Evolutionary conservation across 805 yeast species (phyloP).

Genomic region (Kluyveromyces aestuarii): DNA sequence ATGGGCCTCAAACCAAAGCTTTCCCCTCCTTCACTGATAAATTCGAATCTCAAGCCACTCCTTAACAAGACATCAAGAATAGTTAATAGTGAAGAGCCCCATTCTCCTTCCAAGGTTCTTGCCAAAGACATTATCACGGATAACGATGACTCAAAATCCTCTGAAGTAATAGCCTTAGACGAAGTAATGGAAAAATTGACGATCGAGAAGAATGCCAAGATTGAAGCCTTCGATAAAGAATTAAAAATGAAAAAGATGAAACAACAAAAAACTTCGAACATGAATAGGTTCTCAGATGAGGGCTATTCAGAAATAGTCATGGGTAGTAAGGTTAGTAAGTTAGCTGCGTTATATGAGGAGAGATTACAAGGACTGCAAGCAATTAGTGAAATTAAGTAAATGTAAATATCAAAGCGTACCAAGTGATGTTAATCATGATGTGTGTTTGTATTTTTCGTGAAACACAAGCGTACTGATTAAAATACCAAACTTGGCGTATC

Average conservation of each 20-base stretch:
- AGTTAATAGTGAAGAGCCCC: background rate
- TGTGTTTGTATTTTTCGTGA: background rate
- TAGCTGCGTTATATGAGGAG: slow-evolving; percentile 58
- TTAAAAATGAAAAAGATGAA: slow-evolving; percentile 15
- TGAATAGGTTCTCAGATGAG: slow-evolving; percentile 24
- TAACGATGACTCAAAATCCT: background rate
- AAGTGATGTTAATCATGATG: background rate
- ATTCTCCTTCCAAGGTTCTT: background rate
- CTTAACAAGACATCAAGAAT: background rate
- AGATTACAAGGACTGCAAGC: slow-evolving; percentile 34
- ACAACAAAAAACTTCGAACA: slow-evolving; percentile 6
- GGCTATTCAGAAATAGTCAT: slow-evolving; percentile 36
- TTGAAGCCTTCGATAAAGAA: slow-evolving; percentile 23
- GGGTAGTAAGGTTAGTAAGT: slow-evolving; percentile 51
- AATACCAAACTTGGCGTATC: background rate
- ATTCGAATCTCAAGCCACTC: background rate
- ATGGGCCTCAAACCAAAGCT: background rate
- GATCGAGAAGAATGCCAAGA: slow-evolving; percentile 16
- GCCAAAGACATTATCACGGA: slow-evolving; percentile 1
- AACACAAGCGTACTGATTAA: background rate
- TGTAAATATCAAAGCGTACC: slow-evolving; percentile 1
- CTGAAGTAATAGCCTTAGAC: background rate
- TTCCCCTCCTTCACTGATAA: background rate
- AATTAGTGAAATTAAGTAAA: slow-evolving; percentile 24
- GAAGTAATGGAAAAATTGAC: slow-evolving; percentile 5